Evolutionary conservation across 192 early-diverging fungal genomes (phyloP).

Genomic region (Backusella westeae): DNA sequence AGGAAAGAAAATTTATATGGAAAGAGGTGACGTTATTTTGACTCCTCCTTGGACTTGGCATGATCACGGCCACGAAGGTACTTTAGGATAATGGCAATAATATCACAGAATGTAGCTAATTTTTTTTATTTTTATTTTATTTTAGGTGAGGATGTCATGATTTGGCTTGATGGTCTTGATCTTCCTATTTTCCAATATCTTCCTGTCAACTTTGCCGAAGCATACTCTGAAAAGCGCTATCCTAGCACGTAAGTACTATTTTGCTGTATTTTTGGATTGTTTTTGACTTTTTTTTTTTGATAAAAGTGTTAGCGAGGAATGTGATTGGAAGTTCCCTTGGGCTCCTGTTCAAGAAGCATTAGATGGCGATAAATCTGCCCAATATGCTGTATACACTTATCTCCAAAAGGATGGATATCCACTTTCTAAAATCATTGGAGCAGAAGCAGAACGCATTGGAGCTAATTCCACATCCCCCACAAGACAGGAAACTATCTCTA

Average conservation of each 20-base stretch:
- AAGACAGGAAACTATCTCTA: conserved; percentile 6
- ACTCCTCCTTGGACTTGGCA: conserved; percentile 17
- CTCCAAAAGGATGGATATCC: background rate
- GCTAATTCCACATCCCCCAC: background rate
- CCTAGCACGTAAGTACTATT: conserved; percentile 11
- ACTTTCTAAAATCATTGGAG: conserved; percentile 14
- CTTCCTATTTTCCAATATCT: conserved; percentile 12
- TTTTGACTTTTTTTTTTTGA: background rate
- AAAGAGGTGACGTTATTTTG: conserved; percentile 17
- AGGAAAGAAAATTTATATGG: conserved; percentile 17
- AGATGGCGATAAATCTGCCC: background rate
- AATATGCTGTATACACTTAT: background rate
- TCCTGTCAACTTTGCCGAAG: conserved; percentile 15
- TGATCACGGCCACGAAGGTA: conserved; percentile 14
- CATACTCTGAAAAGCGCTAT: conserved; percentile 10
- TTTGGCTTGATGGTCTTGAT: conserved; percentile 16
- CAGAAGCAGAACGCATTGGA: conserved; percentile 12
- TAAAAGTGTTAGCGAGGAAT: background rate
- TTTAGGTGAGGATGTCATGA: conserved; percentile 15
- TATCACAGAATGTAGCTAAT: background rate
- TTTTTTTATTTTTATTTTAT: background rate
- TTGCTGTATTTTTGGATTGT: background rate
- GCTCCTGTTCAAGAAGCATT: background rate
- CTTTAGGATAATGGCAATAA: background rate
- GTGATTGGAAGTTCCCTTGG: conserved; percentile 4